Percentiles rank a stretch among this genome's conserved stretches.
phyloP scores from a whole-genome alignment of 768 basidiomycete genomes.

The Lactarius deliciosus region DNA sequence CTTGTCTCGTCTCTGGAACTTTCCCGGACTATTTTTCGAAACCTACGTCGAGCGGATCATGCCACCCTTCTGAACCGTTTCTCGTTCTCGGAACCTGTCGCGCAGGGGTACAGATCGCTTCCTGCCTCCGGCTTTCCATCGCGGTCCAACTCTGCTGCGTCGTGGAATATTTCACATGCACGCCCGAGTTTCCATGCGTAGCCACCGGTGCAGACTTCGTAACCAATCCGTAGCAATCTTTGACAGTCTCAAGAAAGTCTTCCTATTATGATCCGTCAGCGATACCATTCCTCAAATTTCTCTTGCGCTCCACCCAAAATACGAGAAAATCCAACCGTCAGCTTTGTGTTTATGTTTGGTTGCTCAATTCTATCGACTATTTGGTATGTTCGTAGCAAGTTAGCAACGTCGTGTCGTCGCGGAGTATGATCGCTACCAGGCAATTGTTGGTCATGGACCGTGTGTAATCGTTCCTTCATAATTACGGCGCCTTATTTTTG shows the following conservation, averaged over 20 bases:
- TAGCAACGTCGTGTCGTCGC: neutral
- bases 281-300: slow-evolving; percentile 15
- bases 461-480: slow-evolving; percentile 1
- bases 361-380: slow-evolving; percentile 29
- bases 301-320: neutral
- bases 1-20: slow-evolving; percentile 16
- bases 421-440: slow-evolving; percentile 1
- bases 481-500: slow-evolving; percentile 3
- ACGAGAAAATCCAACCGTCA: neutral
- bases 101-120: slow-evolving; percentile 18
- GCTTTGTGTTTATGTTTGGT: slow-evolving; percentile 12
- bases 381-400: slow-evolving; percentile 16
- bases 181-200: slow-evolving; percentile 9
- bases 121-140: slow-evolving; percentile 25
- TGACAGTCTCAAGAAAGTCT: neutral
- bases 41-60: slow-evolving; percentile 4
- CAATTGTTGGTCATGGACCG: neutral
- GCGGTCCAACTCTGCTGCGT: slow-evolving; percentile 26
- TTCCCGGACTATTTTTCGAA: slow-evolving; percentile 25
- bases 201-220: neutral
- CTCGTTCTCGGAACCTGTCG: neutral
- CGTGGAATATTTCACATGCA: slow-evolving; percentile 14
- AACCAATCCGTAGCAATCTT: neutral
- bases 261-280: slow-evolving; percentile 1
- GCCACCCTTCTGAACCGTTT: neutral